Evolutionary conservation across 2,329 filamentous ascomycete genomes (phyloP), one percentile per base, ranked within the genome.

Genomic region (Botryosphaeria dothidea): DNA sequence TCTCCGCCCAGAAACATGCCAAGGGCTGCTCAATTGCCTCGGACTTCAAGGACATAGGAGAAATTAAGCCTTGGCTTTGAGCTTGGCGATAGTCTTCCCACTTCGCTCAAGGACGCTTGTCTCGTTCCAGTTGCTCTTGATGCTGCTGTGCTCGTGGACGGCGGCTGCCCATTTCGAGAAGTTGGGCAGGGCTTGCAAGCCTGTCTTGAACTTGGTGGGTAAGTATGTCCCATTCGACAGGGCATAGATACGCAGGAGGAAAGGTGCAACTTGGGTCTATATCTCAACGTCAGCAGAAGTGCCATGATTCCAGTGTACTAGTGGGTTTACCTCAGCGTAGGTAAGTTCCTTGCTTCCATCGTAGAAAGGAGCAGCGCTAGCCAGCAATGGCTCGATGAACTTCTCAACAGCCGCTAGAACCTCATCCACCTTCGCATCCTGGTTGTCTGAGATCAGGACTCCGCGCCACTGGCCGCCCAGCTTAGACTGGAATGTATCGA

Each of bases 301-400:
- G 52, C 19, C 41, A 38, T 13, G 2, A 34, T 3, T n/a, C n/a
- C n/a, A n/a, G n/a, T n/a, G n/a, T n/a, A n/a, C n/a, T n/a, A n/a
- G n/a, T n/a, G n/a, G 3, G 13, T 78, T 67, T 77, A 91, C 91
- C 85, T 95, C 92, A 11, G 88, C 92, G 38, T 93, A 77, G 0
- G 91, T 94, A 45, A 93, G 73, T 72, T 77, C 75, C n/a, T 73
- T 69, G 58, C 76, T 80, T 0, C 81, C 81, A 0, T 78, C 79
- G 65, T 83, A 83, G 70, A 81, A 83, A 0, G 81, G 81, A 5
- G 48, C 67, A 6, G 79, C 79, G 13, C 5, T 43, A 11, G 74
- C 72, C 27, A 96, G 79, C 41, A 92, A 77, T 1, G 90, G 90
- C 77, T 93, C 92, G 64, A 95, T 79, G 71, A 94, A 90, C 78